These are phyloP conservation scores for Malus sylvestris DNA, from an alignment of 306 rosid genomes.

Conservation along the genomic window DNA sequence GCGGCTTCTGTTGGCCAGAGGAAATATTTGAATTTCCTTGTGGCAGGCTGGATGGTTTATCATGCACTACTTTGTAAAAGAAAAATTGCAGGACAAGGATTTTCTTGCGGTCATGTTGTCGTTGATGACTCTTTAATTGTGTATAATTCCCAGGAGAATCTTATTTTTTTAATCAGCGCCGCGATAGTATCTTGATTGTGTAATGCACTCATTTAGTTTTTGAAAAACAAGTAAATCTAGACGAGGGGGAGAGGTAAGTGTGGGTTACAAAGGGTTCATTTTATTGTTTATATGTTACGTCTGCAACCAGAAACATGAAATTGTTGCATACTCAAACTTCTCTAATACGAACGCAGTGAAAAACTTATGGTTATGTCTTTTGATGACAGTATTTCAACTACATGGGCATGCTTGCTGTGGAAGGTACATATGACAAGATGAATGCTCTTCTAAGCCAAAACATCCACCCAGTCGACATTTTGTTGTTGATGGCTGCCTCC, in stretches of 20 bases:
- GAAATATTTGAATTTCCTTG: too few species aligned
- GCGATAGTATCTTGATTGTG: not conserved
- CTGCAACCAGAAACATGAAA: not conserved
- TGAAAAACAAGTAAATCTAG: not conserved
- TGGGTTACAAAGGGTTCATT: not conserved
- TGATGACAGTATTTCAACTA: constrained; percentile 77
- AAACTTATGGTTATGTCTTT: not conserved
- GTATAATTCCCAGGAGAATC: not conserved
- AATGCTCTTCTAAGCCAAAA: constrained; percentile 73
- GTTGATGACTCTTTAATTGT: not conserved
- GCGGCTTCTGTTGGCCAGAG: too few species aligned
- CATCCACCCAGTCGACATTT: constrained; percentile 85
- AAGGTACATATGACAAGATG: constrained; percentile 88
- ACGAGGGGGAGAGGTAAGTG: not conserved
- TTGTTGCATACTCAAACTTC: constrained; percentile 3
- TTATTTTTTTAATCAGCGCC: not conserved
- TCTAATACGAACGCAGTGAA: not conserved
- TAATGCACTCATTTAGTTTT: too few species aligned
- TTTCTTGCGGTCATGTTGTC: not conserved
- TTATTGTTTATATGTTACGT: not conserved
- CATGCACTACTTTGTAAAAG: too few species aligned
- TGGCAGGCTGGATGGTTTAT: too few species aligned
- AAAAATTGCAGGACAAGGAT: not conserved
- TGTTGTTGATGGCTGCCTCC: constrained; percentile 67
- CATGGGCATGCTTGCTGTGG: constrained; percentile 99